These are phyloP conservation scores for Nakazawaea wickerhamii DNA, from an alignment of 805 yeast species.

Conservation along the genomic window DNA sequence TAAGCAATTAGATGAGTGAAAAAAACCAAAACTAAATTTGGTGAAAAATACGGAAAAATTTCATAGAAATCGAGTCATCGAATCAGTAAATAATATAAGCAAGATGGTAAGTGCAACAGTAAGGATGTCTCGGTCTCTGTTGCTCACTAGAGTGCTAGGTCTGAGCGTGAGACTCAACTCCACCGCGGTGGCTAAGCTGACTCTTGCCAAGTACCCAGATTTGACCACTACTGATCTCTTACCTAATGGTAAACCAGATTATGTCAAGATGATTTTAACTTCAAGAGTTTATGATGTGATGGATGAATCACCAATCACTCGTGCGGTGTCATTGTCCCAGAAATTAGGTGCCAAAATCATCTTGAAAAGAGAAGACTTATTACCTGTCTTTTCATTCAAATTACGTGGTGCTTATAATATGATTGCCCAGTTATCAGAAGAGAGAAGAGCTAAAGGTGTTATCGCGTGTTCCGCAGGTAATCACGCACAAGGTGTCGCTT, in stretches of 20 bases:
- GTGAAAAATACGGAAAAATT: no score
- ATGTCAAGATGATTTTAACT: conserved; percentile 82
- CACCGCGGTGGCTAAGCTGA: conserved; percentile 3
- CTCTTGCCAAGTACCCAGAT: conserved; percentile 35
- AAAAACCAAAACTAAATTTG: no score
- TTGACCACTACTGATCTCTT: conserved; percentile 45
- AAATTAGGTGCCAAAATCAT: conserved; percentile 70
- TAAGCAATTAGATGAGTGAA: no score
- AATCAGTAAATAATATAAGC: neutral
- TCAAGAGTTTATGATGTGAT: conserved; percentile 94
- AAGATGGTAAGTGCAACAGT: neutral
- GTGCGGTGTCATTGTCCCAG: conserved; percentile 69
- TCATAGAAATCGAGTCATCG: conserved; percentile 1
- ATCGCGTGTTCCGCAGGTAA: conserved; percentile 99
- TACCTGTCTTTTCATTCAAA: conserved; percentile 95
- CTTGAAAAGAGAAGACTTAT: conserved; percentile 85
- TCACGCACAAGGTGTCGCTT: conserved; percentile 99
- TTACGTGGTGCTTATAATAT: conserved; percentile 96
- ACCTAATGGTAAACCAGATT: conserved; percentile 77
- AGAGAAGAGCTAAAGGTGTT: conserved; percentile 72
- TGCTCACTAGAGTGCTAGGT: neutral
- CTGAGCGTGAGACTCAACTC: conserved; percentile 1
- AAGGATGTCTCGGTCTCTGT: neutral
- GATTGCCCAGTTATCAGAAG: conserved; percentile 81
- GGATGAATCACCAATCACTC: conserved; percentile 79